Evolutionary conservation across 805 yeast genomes (phyloP).

Genomic region (Metschnikowia orientalis): DNA sequence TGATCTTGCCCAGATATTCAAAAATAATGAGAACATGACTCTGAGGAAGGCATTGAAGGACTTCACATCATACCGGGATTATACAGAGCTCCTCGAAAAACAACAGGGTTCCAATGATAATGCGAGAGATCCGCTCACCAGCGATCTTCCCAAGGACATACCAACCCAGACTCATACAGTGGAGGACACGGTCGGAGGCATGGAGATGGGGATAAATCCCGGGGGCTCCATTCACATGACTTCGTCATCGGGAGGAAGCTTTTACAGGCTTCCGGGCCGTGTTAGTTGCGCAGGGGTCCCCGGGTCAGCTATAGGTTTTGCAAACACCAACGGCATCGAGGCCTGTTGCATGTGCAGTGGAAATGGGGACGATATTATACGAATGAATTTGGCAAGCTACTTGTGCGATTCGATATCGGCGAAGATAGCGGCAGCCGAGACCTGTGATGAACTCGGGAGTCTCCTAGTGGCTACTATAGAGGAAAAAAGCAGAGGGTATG

Average conservation of each 20-base stretch:
- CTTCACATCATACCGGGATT: background rate
- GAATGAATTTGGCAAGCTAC: slow-evolving; percentile 35
- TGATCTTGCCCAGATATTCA: too few species aligned
- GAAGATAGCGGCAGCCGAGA: slow-evolving; percentile 9
- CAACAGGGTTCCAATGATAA: background rate
- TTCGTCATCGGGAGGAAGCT: slow-evolving; percentile 52
- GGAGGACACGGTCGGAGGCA: slow-evolving; percentile 46
- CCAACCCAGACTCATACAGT: too few species aligned
- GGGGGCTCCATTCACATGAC: slow-evolving; percentile 18
- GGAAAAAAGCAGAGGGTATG: slow-evolving; percentile 8
- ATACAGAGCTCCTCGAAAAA: too few species aligned
- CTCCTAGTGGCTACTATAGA: slow-evolving; percentile 18
- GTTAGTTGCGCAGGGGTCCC: slow-evolving; percentile 51
- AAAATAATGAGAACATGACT: too few species aligned
- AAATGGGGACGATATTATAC: slow-evolving; percentile 52
- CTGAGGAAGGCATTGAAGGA: slow-evolving; percentile 2
- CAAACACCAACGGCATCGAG: slow-evolving; percentile 15
- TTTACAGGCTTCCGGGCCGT: slow-evolving; percentile 46
- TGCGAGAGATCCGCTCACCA: too few species aligned
- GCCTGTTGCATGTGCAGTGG: slow-evolving; percentile 46
- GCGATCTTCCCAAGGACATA: too few species aligned
- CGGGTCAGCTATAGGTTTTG: slow-evolving; percentile 41
- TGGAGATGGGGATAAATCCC: slow-evolving; percentile 15
- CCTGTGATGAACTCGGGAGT: slow-evolving; percentile 18
- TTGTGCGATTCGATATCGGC: slow-evolving; percentile 18